These are phyloP conservation scores for Nitzschia sp. DNA, from an alignment of 108 stramenopile species.

Conservation along the genomic window DNA sequence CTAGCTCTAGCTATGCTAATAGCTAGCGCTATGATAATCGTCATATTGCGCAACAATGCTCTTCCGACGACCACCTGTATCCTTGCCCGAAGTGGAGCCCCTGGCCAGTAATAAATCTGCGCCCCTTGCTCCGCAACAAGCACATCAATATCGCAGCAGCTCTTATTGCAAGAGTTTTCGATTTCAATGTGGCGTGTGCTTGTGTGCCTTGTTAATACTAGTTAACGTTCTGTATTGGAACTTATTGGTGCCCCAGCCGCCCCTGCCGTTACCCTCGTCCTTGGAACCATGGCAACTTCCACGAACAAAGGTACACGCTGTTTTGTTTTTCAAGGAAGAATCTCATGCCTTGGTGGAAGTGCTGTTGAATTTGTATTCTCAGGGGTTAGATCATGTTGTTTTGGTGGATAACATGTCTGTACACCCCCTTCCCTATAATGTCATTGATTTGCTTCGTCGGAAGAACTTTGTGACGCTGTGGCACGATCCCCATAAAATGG, in stretches of 20 bases:
- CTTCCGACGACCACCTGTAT: too few species aligned
- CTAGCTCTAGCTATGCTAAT: too few species aligned
- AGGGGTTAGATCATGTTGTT: constrained; percentile 20
- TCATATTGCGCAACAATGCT: too few species aligned
- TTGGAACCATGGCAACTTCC: constrained; percentile 11
- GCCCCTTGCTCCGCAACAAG: too few species aligned
- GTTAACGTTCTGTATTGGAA: not conserved
- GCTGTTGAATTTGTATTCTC: constrained; percentile 3
- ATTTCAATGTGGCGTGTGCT: too few species aligned
- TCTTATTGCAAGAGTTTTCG: too few species aligned
- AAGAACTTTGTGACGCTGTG: not conserved
- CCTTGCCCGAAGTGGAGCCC: too few species aligned
- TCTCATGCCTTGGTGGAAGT: constrained; percentile 21
- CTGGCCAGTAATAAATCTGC: too few species aligned
- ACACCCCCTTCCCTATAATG: not conserved
- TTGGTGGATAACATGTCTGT: constrained; percentile 7
- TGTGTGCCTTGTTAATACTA: not conserved
- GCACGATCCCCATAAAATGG: not conserved
- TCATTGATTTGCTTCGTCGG: not conserved
- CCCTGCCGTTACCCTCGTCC: not conserved
- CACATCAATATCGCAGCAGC: too few species aligned
- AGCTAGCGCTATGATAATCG: too few species aligned
- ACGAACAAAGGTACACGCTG: not conserved
- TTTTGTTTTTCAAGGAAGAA: constrained; percentile 20
- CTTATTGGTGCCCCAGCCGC: not conserved